phyloP scores from a whole-genome alignment of 495 filamentous ascomycete genomes.

The Xylaria longipes region DNA sequence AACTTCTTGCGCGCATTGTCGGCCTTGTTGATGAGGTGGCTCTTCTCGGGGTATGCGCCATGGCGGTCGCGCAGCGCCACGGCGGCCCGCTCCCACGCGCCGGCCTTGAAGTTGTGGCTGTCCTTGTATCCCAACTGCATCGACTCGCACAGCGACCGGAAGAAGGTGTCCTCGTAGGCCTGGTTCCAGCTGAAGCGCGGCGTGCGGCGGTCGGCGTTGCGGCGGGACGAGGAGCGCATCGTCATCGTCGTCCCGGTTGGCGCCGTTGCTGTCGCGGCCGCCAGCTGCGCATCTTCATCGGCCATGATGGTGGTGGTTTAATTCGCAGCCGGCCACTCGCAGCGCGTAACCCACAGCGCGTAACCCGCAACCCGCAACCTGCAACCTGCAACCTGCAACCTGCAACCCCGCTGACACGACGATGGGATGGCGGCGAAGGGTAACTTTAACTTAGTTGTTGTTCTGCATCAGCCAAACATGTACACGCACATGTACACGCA shows the following conservation, averaged over 20 bases:
- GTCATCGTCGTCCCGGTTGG: conserved; percentile 2
- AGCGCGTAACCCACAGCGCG: background rate
- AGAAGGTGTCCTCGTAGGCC: conserved; percentile 57
- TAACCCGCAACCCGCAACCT: background rate
- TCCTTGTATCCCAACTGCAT: conserved; percentile 55
- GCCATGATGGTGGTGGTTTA: conserved; percentile 18
- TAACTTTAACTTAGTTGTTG: no score
- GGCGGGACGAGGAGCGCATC: conserved; percentile 34
- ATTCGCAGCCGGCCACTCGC: background rate
- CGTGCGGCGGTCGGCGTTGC: conserved; percentile 49
- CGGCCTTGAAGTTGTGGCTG: conserved; percentile 59
- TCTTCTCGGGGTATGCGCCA: conserved; percentile 55
- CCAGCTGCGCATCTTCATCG: conserved; percentile 28
- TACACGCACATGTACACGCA: no score
- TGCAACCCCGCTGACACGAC: background rate
- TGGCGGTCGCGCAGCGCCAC: conserved; percentile 53
- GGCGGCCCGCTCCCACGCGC: conserved; percentile 58
- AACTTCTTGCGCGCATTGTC: conserved; percentile 62
- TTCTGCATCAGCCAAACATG: background rate
- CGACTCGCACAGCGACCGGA: conserved; percentile 57
- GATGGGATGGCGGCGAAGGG: background rate
- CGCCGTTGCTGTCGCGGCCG: conserved; percentile 20
- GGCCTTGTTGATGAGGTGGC: conserved; percentile 60
- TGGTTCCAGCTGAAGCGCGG: conserved; percentile 60
- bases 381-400: background rate